Conservation (phyloP, 2,329 filamentous ascomycete genomes). For the Clonostachys sp. region DNA sequence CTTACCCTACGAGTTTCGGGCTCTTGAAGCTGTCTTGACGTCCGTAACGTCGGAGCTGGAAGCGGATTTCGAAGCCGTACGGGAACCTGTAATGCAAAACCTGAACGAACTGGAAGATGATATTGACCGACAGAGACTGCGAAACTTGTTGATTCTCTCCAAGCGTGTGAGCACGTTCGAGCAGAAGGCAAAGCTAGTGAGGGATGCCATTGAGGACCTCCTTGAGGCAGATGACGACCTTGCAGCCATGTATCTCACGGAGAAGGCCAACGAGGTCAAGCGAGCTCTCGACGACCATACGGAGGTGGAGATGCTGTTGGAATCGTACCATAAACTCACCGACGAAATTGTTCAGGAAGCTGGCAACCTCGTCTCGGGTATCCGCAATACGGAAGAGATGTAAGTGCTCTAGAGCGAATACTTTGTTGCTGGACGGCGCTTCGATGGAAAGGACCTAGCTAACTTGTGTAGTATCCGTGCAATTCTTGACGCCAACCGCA, state of each 20-base stretch:
- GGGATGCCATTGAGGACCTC: constrained; percentile 91
- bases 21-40: constrained; percentile 90
- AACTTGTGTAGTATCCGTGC: constrained; percentile 69
- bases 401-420: constrained; percentile 36
- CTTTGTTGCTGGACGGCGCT: neutral
- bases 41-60: constrained; percentile 90
- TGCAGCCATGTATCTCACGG: constrained; percentile 90
- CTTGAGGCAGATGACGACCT: constrained; percentile 96
- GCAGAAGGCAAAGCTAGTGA: constrained; percentile 89
- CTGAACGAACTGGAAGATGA: constrained; percentile 91
- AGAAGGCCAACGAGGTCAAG: constrained; percentile 71
- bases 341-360: constrained; percentile 97
- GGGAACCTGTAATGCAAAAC: constrained; percentile 86
- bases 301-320: constrained; percentile 93
- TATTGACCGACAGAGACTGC: constrained; percentile 89
- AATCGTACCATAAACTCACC: constrained; percentile 96
- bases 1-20: constrained; percentile 92
- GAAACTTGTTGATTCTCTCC: constrained; percentile 85
- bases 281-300: constrained; percentile 84
- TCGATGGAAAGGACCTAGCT: neutral
- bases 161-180: constrained; percentile 97
- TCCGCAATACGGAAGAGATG: constrained; percentile 98
- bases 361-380: constrained; percentile 87
- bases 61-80: constrained; percentile 89
- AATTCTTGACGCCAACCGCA: constrained; percentile 96